Conservation (phyloP, 371 early-diverging fungal genomes). For the Mucor circinelloides region DNA sequence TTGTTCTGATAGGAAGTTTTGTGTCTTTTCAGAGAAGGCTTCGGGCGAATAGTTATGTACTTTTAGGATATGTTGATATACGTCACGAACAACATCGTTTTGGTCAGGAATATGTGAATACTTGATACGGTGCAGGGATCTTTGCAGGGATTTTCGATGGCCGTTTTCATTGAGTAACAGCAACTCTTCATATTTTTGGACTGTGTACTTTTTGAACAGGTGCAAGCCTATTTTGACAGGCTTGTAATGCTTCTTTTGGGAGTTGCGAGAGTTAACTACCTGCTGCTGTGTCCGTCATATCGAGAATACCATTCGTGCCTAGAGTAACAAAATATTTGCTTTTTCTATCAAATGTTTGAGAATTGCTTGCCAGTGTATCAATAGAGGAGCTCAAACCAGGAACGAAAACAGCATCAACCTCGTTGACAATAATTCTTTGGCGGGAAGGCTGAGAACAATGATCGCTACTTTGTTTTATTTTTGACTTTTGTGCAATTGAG, state of each 20-base stretch:
- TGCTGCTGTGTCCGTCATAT: conserved; percentile 2
- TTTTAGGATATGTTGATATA: conserved; percentile 9
- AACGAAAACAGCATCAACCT: conserved; percentile 11
- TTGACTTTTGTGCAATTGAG: not conserved
- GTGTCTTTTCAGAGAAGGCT: not conserved
- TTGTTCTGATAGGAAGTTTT: conserved; percentile 4
- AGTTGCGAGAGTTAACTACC: conserved; percentile 8
- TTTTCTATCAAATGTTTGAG: conserved; percentile 12
- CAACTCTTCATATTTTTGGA: conserved; percentile 7
- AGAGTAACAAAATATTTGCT: conserved; percentile 9
- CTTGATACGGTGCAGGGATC: not conserved
- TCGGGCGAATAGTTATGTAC: conserved; percentile 6
- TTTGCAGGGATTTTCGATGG: not conserved
- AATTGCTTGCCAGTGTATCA: conserved; percentile 7
- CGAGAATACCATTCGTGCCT: conserved; percentile 14
- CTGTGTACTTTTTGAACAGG: not conserved
- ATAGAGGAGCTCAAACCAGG: conserved; percentile 9
- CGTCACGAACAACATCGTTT: conserved; percentile 7
- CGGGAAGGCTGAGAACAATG: conserved; percentile 10
- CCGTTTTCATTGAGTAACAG: conserved; percentile 3
- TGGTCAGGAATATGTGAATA: not conserved
- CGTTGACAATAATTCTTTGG: conserved; percentile 7
- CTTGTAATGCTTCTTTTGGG: conserved; percentile 6
- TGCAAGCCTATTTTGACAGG: conserved; percentile 9
- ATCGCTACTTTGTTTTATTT: conserved; percentile 10